Base-by-base conservation (phyloP, 495 filamentous ascomycete genomes). In the Aspergillus taichungensis region DNA sequence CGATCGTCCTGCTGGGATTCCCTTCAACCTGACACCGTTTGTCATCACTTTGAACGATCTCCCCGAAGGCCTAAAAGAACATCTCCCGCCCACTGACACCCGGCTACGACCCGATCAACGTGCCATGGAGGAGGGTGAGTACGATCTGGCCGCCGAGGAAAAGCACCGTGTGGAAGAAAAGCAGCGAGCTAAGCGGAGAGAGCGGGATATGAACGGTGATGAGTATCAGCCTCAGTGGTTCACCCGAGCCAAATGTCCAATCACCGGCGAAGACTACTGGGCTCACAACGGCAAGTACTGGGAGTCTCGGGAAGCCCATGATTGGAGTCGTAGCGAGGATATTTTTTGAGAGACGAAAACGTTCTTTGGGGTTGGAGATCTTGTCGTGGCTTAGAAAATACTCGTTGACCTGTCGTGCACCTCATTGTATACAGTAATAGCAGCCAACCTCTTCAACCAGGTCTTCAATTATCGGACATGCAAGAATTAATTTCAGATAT, bases 111-210 rank as follows among this genome's bases (percentile, higher is more conserved):
- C 92, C 0, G 92, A 98, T 60, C 92, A 98, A 67, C 76, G 94
- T n/a, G 92, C 92, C 0, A 98, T 98, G 92, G 92, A 98, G 61
- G 89, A 95, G 43, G 92, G 94, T 7, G 80, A 88, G 61, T 98
- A 98, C 55, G 88, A 95, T 54, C 67, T 94, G 37, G 92, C 92
- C 8, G 94, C 92, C 0, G 75, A 73, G 13, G 92, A 98, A 73
- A 98, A 98, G 75, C 91, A 94, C 56, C 76, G 94, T 8, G 77
- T 98, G 0, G 92, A 98, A 67, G 88, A 97, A 72, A 92, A 83
- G 52, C 92, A 98, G 73, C 70, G 92, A 44, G 83, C 82, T 32
- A 82, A 79, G 60, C 67, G 91, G 42, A 65, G 86, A 50, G 75
- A 76, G 50, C 68, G 88, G 14, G 90, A 97, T 59, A 70, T 67